Evolutionary conservation across 352 stramenopile genomes (phyloP).

Genomic region (Phytophthora pinifolia): DNA sequence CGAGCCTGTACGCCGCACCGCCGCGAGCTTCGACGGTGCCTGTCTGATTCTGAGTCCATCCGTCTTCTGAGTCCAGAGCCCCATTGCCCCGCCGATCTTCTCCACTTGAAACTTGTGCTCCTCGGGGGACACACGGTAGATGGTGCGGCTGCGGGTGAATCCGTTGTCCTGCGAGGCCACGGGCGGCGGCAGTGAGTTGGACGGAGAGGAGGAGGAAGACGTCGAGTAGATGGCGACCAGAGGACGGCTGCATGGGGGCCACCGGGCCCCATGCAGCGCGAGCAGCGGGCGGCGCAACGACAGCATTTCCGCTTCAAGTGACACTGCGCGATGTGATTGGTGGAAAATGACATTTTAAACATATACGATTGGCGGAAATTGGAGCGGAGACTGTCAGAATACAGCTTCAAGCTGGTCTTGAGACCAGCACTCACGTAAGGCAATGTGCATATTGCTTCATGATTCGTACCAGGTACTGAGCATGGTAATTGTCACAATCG

Average conservation of each 20-base stretch:
- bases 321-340: slow-evolving; percentile 3
- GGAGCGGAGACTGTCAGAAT: background rate
- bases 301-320: slow-evolving; percentile 23
- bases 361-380: background rate
- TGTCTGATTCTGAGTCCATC: background rate
- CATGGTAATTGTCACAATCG: too few relatives aligned
- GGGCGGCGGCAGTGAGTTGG: background rate
- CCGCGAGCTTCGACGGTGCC: slow-evolving; percentile 7
- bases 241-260: slow-evolving; percentile 1
- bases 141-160: slow-evolving; percentile 23
- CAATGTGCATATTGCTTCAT: background rate
- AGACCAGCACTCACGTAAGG: too few relatives aligned
- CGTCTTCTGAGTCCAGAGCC: slow-evolving; percentile 8
- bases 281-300: background rate
- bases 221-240: slow-evolving; percentile 11
- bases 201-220: background rate
- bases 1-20: slow-evolving; percentile 29
- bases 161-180: slow-evolving; percentile 33
- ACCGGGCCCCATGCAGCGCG: background rate
- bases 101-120: slow-evolving; percentile 20
- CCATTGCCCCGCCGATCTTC: slow-evolving; percentile 13
- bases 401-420: background rate
- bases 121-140: slow-evolving; percentile 23
- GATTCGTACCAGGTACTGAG: too few relatives aligned
- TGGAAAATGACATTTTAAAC: background rate